Base-by-base conservation (phyloP, 208 protist species). In the Zelonia costaricensis region DNA sequence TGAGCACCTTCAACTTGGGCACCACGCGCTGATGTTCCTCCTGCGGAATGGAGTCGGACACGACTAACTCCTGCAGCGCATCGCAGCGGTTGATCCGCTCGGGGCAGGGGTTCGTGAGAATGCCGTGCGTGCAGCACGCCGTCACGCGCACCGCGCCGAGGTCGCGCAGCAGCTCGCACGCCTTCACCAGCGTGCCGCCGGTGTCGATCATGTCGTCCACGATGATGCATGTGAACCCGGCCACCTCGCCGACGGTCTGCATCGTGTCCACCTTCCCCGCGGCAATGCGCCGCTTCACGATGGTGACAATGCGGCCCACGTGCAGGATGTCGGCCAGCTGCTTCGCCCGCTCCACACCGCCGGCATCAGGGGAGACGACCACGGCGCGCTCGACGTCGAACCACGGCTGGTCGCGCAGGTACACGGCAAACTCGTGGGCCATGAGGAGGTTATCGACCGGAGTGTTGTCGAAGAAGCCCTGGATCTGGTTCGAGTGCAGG, bases 201-300 rank as follows among this genome's bases (percentile, higher is more conserved):
- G 98, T 99, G 76, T 99, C 97, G 65, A 95, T 90, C 79, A 99
- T 98, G 72, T 98, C 97, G 56, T 98, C 97, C 9, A 98, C 85
- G 35, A 99, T 92, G 45, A 99, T 81, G 63, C 86, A 94, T 49
- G 95, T 78, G 48, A 90, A 91, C 35, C 93, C 97, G 33, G 67
- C 68, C 12, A 99, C 98, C 53, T 97, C 90, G 46, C 98, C 98
- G 25, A 99, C 95, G 1, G 97, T 80, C 66, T 97, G 89, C 82
- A 97, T 92, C 18, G 80, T 93, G 36, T 92, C 79, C 16, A 91
- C 82, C 43, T 90, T 71, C 10, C 92, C 93, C 6, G 88, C 82
- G 3, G 78, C 76, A 38, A 84, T 85, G 46, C 96, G 71, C 15
- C 95, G 84, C 74, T 97, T 98, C 46, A 98, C 80, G 47, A 99